Evolutionary conservation across 2,329 filamentous ascomycete genomes (phyloP).

Genomic region (Alternaria sp.): DNA sequence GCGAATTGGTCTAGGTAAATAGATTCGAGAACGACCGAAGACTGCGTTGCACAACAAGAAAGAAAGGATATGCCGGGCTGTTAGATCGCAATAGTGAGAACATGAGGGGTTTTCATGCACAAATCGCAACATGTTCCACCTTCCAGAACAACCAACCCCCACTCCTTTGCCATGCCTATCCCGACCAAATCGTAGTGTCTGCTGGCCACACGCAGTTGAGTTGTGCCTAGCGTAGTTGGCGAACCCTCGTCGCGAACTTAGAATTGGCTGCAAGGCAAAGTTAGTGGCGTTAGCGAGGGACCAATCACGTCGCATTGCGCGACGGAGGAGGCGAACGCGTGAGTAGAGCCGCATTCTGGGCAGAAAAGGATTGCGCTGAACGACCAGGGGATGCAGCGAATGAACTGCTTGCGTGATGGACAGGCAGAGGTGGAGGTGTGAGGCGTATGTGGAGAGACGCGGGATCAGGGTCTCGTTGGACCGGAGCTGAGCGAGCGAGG

Average conservation of each 20-base stretch:
- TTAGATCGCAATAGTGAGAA: slow-evolving; percentile 3
- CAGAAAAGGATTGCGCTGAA: background rate
- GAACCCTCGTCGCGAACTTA: background rate
- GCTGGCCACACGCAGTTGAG: slow-evolving; percentile 1
- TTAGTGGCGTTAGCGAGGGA: slow-evolving; percentile 7
- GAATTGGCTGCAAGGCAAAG: slow-evolving; percentile 13
- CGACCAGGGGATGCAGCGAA: background rate
- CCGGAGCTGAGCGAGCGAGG: background rate
- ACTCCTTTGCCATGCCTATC: background rate
- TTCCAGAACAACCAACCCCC: slow-evolving; percentile 5
- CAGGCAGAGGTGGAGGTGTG: background rate
- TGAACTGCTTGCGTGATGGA: background rate
- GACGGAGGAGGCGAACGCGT: background rate
- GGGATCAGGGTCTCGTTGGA: background rate
- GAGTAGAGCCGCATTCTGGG: background rate
- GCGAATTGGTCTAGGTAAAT: background rate
- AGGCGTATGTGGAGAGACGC: background rate
- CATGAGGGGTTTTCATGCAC: slow-evolving; percentile 7
- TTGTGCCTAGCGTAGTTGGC: background rate
- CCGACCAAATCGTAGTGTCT: background rate
- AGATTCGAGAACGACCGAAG: background rate
- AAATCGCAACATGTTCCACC: background rate
- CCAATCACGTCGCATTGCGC: slow-evolving; percentile 3
- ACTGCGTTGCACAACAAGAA: background rate
- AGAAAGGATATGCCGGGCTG: slow-evolving; percentile 12